Evolutionary conservation across 768 basidiomycete species (phyloP).

Genomic region (Tricholoma sp.): DNA sequence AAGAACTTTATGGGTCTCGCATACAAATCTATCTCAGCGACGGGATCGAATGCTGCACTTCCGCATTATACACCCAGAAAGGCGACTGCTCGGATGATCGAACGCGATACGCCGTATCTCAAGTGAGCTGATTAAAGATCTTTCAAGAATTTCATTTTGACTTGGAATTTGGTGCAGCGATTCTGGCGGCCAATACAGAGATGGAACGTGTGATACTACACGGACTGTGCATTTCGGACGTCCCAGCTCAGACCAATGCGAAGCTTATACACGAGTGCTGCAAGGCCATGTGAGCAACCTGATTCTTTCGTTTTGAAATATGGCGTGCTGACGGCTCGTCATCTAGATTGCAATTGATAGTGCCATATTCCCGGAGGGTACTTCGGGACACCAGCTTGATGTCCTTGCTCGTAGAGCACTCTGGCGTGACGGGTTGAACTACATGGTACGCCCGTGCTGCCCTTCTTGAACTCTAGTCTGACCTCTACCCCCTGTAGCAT

Average conservation of each 20-base stretch:
- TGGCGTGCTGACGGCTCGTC: constrained; percentile 12
- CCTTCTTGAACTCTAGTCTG: constrained; percentile 3
- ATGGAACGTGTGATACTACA: constrained; percentile 87
- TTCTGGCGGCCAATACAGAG: constrained; percentile 85
- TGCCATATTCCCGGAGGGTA: constrained; percentile 88
- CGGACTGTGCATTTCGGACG: constrained; percentile 83
- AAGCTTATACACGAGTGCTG: constrained; percentile 91
- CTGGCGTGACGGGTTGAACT: constrained; percentile 84
- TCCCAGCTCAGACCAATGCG: constrained; percentile 80
- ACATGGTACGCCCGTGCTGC: constrained; percentile 44
- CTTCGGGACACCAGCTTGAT: constrained; percentile 77
- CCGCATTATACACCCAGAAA: constrained; percentile 89
- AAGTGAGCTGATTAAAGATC: constrained; percentile 50
- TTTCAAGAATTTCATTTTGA: constrained; percentile 10
- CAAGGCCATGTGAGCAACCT: constrained; percentile 83
- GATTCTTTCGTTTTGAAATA: constrained; percentile 6
- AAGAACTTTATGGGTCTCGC: constrained; percentile 81
- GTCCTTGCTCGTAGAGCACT: constrained; percentile 86
- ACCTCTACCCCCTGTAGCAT: constrained; percentile 44
- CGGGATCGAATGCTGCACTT: constrained; percentile 87
- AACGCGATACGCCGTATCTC: constrained; percentile 77
- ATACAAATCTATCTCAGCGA: constrained; percentile 87
- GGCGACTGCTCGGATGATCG: constrained; percentile 64
- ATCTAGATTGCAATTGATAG: constrained; percentile 83
- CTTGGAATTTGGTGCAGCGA: constrained; percentile 42